Conservation (phyloP, 2,329 filamentous ascomycete genomes). For the Penicillium rolfsii region DNA sequence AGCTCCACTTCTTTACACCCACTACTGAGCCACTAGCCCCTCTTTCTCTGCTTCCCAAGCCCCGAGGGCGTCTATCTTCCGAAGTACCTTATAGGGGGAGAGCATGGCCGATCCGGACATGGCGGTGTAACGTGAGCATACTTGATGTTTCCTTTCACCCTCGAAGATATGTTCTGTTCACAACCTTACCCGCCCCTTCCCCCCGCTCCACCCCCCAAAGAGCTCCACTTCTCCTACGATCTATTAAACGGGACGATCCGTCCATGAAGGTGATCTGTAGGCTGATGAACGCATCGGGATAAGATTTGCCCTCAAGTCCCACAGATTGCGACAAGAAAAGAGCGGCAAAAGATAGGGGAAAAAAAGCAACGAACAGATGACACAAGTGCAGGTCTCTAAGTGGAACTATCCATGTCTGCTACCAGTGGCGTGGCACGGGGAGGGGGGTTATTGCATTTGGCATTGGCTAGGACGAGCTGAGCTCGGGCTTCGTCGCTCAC, state of each 20-base stretch:
- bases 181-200: neutral
- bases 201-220: neutral
- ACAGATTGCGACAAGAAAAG: neutral
- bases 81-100: neutral
- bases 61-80: neutral
- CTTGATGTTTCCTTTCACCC: conserved; percentile 17
- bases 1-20: conserved; percentile 11
- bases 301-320: neutral
- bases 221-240: conserved; percentile 6
- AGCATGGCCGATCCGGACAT: conserved; percentile 26
- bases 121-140: conserved; percentile 32
- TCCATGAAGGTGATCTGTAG: neutral
- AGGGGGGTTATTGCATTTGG: conserved; percentile 25
- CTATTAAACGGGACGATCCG: conserved; percentile 13
- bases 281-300: neutral
- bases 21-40: neutral
- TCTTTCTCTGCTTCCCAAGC: neutral
- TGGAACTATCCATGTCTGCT: conserved; percentile 10
- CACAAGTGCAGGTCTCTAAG: conserved; percentile 7
- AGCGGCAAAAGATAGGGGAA: neutral
- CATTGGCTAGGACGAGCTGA: conserved; percentile 24
- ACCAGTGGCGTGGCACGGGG: conserved; percentile 23
- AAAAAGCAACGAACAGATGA: conserved; percentile 14
- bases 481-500: conserved; percentile 18
- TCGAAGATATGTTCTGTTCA: conserved; percentile 12